Evolutionary conservation across 1,284 basidiomycete species (phyloP).

Genomic region (Sanguinoderma infundibulare): DNA sequence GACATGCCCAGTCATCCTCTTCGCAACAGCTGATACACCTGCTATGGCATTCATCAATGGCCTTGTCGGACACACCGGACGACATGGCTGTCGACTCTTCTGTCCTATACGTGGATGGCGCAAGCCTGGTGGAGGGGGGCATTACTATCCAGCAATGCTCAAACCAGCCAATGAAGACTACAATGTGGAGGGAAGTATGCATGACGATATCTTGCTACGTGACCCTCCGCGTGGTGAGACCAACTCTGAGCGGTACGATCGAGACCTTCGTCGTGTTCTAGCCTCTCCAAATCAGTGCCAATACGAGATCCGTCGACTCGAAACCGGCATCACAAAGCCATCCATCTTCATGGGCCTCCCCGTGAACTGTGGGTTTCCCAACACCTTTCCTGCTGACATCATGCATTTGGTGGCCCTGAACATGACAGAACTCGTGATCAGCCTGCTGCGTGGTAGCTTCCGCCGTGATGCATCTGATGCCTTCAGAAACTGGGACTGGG

Average conservation of each 20-base stretch:
- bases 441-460: constrained; percentile 22
- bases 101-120: constrained; percentile 39
- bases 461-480: constrained; percentile 34
- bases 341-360: constrained; percentile 24
- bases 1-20: constrained; percentile 4
- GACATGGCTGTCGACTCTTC: constrained; percentile 36
- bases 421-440: constrained; percentile 24
- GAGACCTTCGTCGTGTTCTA: constrained; percentile 5
- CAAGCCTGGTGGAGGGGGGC: constrained; percentile 34
- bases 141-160: constrained; percentile 32
- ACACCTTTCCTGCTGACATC: constrained; percentile 23
- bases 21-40: constrained; percentile 26
- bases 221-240: not conserved
- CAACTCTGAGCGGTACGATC: not conserved
- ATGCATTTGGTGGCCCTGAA: constrained; percentile 37
- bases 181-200: not conserved
- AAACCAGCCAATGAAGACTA: not conserved
- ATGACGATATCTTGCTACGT: constrained; percentile 12
- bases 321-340: constrained; percentile 30
- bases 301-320: constrained; percentile 16
- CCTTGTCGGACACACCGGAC: constrained; percentile 38
- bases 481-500: constrained; percentile 40
- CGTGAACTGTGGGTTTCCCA: constrained; percentile 19
- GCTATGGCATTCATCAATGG: constrained; percentile 37
- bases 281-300: constrained; percentile 3